Evolutionary conservation across 768 basidiomycete species (phyloP).

Genomic region (Trametes maxima): DNA sequence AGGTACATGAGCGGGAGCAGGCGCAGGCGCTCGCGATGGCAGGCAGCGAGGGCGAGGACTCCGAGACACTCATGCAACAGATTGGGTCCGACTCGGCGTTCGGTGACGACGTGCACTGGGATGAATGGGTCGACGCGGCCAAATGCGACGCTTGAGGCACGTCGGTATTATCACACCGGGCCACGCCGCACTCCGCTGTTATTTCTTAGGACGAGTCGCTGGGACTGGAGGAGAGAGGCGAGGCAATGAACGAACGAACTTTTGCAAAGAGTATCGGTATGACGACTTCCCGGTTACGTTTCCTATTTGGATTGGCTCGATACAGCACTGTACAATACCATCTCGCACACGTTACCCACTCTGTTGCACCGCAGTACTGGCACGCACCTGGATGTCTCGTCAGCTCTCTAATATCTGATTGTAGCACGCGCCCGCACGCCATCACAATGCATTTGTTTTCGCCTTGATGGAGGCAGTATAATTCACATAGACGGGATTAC

Average conservation of each 20-base stretch:
- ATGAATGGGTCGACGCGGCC: constrained; percentile 30
- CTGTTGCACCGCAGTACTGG: background rate
- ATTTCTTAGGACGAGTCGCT: too few relatives aligned
- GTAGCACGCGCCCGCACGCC: constrained; percentile 1
- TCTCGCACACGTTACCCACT: background rate
- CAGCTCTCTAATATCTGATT: background rate
- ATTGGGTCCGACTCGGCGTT: background rate
- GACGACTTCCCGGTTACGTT: background rate
- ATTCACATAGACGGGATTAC: too few relatives aligned
- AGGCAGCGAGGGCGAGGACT: constrained; percentile 4
- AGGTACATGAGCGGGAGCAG: background rate
- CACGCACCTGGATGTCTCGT: constrained; percentile 2
- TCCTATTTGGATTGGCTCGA: constrained; percentile 9
- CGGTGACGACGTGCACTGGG: constrained; percentile 30
- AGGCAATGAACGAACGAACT: background rate
- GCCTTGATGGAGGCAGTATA: background rate
- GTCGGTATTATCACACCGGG: too few relatives aligned
- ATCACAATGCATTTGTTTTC: background rate
- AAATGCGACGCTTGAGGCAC: constrained; percentile 6
- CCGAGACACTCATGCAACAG: constrained; percentile 11
- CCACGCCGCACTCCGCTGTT: too few relatives aligned
- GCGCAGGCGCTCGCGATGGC: constrained; percentile 1
- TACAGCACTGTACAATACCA: constrained; percentile 24
- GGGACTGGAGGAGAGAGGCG: too few relatives aligned
- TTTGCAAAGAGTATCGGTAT: background rate